These are phyloP conservation scores for Lizonia empirigonia DNA, from an alignment of 2,329 filamentous ascomycete species.

Conservation along the genomic window DNA sequence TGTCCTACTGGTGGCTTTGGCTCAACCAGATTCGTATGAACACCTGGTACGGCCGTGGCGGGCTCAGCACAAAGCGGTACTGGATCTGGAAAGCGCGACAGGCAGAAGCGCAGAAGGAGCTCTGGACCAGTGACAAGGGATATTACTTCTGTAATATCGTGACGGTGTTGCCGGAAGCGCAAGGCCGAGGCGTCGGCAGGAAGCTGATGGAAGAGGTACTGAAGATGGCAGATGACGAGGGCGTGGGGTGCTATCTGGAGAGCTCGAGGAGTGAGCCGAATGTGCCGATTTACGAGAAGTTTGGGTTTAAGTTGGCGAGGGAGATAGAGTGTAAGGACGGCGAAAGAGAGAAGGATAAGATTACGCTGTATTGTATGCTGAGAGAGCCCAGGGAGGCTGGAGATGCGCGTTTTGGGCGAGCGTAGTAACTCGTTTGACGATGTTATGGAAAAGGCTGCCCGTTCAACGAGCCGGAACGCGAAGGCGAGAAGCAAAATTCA, in stretches of 20 bases:
- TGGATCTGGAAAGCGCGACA: conserved; percentile 75
- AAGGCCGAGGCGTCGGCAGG: conserved; percentile 70
- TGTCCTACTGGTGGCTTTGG: conserved; percentile 70
- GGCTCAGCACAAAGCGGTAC: conserved; percentile 70
- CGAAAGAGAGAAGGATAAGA: conserved; percentile 53
- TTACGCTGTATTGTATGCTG: conserved; percentile 55
- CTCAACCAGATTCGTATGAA: conserved; percentile 70
- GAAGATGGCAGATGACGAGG: conserved; percentile 66
- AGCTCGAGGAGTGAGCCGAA: conserved; percentile 72
- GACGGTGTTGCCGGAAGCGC: conserved; percentile 67
- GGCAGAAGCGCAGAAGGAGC: conserved; percentile 62
- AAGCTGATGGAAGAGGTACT: conserved; percentile 68
- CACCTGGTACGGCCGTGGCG: conserved; percentile 69
- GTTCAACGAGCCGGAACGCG: no score
- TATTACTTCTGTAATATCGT: conserved; percentile 82
- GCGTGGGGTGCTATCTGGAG: conserved; percentile 71
- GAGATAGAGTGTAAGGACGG: conserved; percentile 71
- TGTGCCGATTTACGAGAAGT: conserved; percentile 69
- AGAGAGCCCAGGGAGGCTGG: conserved; percentile 33
- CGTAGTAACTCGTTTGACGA: background rate
- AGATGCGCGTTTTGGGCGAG: conserved; percentile 6
- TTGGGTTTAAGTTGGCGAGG: conserved; percentile 69
- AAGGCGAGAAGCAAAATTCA: no score
- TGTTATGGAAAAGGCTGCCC: background rate
- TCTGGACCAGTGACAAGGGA: conserved; percentile 69